Evolutionary conservation across 345 rosid species (phyloP).

Genomic region (Camelina sativa): DNA sequence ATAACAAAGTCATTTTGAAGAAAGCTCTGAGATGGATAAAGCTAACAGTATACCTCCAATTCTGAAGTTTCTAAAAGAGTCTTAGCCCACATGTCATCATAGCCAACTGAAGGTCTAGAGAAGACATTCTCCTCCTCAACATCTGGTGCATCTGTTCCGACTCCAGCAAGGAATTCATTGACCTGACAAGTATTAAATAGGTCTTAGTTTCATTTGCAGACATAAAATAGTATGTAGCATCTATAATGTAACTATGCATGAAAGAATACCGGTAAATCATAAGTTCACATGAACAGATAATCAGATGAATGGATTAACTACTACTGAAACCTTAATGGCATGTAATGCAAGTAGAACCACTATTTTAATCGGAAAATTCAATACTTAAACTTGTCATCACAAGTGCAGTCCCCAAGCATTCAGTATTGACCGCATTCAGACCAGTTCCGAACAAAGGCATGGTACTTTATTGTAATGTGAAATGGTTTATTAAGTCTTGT

Average conservation of each 20-base stretch:
- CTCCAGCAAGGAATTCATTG: constrained; percentile 94
- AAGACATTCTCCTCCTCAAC: constrained; percentile 92
- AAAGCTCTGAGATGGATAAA: constrained; percentile 14
- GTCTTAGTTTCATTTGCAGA: constrained; percentile 28
- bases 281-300: constrained; percentile 18
- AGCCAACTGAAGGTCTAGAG: constrained; percentile 90
- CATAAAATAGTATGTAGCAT: not conserved
- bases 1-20: constrained; percentile 20
- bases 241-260: not conserved
- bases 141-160: constrained; percentile 99
- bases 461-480: constrained; percentile 9
- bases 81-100: constrained; percentile 99
- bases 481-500: constrained; percentile 11
- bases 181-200: constrained; percentile 57
- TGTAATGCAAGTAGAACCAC: constrained; percentile 14
- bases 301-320: constrained; percentile 23
- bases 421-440: constrained; percentile 18
- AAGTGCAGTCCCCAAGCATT: not conserved
- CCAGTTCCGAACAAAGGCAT: constrained; percentile 29
- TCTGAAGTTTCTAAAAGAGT: constrained; percentile 88
- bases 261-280: constrained; percentile 19
- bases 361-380: constrained; percentile 11
- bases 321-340: constrained; percentile 1
- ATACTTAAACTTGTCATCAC: constrained; percentile 9
- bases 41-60: constrained; percentile 58